Evolutionary conservation across 176 grass and related monocot species (phyloP).

Genomic region (Oryza glaberrima): DNA sequence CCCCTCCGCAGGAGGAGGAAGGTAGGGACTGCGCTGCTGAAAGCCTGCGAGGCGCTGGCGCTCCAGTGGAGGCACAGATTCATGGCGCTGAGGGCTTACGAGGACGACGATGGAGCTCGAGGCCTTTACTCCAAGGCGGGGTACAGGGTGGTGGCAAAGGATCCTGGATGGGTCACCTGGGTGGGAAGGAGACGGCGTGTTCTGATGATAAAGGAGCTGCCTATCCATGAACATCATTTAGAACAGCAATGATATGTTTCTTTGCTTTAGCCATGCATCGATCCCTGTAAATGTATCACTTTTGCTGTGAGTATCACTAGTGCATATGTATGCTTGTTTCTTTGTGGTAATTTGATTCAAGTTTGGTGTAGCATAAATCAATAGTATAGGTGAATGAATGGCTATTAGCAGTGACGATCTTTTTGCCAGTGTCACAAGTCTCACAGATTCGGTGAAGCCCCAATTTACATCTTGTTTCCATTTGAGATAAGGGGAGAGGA

Average conservation of each 20-base stretch:
- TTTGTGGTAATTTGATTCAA: neutral
- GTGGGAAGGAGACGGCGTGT: slow-evolving; percentile 69
- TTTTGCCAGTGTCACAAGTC: no score
- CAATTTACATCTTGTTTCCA: no score
- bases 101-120: slow-evolving; percentile 65
- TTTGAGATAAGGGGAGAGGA: no score
- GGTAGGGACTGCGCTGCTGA: slow-evolving; percentile 73
- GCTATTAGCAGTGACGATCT: no score
- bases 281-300: neutral
- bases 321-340: neutral
- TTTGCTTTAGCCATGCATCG: neutral
- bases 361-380: neutral
- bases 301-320: neutral
- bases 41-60: slow-evolving; percentile 69
- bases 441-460: no score
- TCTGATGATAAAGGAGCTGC: slow-evolving; percentile 74
- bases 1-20: slow-evolving; percentile 63
- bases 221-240: slow-evolving; percentile 26
- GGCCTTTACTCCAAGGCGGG: slow-evolving; percentile 77
- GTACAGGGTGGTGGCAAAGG: slow-evolving; percentile 58
- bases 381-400: neutral
- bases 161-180: slow-evolving; percentile 75
- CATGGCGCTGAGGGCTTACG: slow-evolving; percentile 74
- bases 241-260: slow-evolving; percentile 29
- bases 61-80: slow-evolving; percentile 63